Base-by-base conservation (phyloP, 148 eudicot genomes). In the Chenopodium suecicum region DNA sequence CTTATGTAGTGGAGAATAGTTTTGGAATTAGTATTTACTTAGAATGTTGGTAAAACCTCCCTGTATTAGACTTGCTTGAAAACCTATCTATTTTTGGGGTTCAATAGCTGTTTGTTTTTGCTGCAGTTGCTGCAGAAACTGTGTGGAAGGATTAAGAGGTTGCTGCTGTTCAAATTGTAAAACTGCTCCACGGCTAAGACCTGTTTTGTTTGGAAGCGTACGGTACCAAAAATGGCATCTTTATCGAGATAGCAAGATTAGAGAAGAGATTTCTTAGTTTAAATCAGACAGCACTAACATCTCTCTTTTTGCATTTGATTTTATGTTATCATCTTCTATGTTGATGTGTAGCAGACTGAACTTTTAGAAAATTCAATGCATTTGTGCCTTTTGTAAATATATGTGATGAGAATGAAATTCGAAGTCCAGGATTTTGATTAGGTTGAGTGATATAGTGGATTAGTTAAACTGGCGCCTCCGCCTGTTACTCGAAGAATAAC, bases 221-320 rank as follows among this genome's bases (percentile, higher is more conserved):
- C 89, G 97, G 82, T 94, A 94, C 83, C 75, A 90, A 80, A 94
- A 94, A 85, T 94, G 97, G 98, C 97, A 94, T 85, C 77, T 88
- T 34, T 94, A 94, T 76, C 88, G 95, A 50, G 97, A 94, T 70
- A 77, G 44, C 50, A 77, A 83, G 46, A n/a, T 29, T 41, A n/a
- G 69, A 82, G 20, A 17, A 56, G 52, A 44, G 37, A 82, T 67
- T 64, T 76, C 74, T 75, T 81, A 60, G 58, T 22, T 50, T 75
- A 12, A 52, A 68, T 78, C 34, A 9, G 66, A 37, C 66, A 58
- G 32, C 63, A 63, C 34, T 13, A 80, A 62, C 44, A 23, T 72
- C 22, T 25, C n/a, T 41, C 47, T 13, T 41, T 47, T 73, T 48
- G 48, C 2, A 1, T 46, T 47, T 11, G 25, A 37, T 19, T 41